Conservation (phyloP, 176 grass and related monocot species). For the Aegilops tauschii region DNA sequence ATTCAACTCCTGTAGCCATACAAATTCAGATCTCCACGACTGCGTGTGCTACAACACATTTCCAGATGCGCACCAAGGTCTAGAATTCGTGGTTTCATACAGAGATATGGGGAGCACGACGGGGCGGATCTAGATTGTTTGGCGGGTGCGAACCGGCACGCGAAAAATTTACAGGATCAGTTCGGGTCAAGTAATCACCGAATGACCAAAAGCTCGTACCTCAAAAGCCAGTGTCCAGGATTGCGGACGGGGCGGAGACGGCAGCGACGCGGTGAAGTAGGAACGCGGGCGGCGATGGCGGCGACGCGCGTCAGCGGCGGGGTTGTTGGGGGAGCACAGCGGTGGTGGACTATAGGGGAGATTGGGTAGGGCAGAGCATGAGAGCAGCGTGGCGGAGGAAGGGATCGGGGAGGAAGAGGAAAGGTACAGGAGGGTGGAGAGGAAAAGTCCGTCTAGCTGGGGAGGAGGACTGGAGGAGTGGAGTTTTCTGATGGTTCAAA, state of each 20-base stretch:
- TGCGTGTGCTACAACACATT: not conserved
- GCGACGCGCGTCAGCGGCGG: slow-evolving; percentile 8
- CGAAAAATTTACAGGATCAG: too few relatives aligned
- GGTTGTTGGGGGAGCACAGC: not conserved
- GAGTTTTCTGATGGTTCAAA: not conserved
- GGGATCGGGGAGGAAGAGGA: slow-evolving; percentile 14
- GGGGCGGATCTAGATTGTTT: not conserved
- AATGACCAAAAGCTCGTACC: not conserved
- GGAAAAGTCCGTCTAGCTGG: slow-evolving; percentile 6
- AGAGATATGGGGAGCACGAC: not conserved
- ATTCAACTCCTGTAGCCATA: not conserved
- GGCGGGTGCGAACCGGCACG: not conserved
- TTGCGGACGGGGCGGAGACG: not conserved
- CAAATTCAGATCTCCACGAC: slow-evolving; percentile 9
- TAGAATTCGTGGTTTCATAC: not conserved
- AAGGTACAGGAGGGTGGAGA: not conserved
- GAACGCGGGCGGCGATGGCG: not conserved
- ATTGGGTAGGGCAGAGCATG: slow-evolving; percentile 19
- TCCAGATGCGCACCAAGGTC: not conserved
- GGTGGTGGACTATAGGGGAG: not conserved
- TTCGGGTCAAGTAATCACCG: not conserved
- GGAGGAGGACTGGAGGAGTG: not conserved
- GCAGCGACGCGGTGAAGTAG: not conserved
- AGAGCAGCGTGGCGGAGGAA: slow-evolving; percentile 15
- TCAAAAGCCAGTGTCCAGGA: not conserved